Evolutionary conservation across 148 eudicot genomes (phyloP), one percentile per base, ranked within the genome.

Genomic region (Nepenthes mirabilis): DNA sequence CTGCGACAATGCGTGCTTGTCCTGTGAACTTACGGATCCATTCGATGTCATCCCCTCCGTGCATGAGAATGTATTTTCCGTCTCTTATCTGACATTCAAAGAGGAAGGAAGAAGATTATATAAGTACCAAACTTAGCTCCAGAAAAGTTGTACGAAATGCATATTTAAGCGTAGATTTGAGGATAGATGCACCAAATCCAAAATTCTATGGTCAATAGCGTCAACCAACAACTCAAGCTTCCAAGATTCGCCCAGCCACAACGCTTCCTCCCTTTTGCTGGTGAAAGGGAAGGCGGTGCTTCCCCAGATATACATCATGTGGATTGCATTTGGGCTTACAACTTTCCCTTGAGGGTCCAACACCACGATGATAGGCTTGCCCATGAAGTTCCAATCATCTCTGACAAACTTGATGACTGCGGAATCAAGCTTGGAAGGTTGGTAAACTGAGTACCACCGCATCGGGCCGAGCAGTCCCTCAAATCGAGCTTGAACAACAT

Each of bases 241-340:
- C 72, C 76, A 72, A 40, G 67, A 52, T 51, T 72, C 79, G 7
- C 47, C 60, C 51, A n/a, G 61, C 83, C 83, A 79, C 47, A 75
- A 55, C 9, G 9, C 47, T 14, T 37, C 52, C 67, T 79, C 83
- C 48, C 35, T 63, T 1, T 2, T 8, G 2, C 54, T 69, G 2
- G 83, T 69, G 34, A 75, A 75, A 45, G 79, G 77, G 61, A 72
- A 67, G 9, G 75, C 71, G 0, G 12, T n/a, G 57, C 52, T 69
- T 63, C 68, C 71, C 83, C 83, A 79, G 9, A 79, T 79, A 74
- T 72, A 69, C 74, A 79, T 55, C 83, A 79, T 75, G 54, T 69
- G 79, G 6, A 72, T 57, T 2, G 83, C 77, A 61, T 79, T 72
- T 3, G 61, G 68, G 61, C 67, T 72, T 33, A 72, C 32, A 13